Percentiles rank a stretch among this genome's conserved stretches.
Conservation (phyloP, 2,329 filamentous ascomycete genomes). For the Fusarium sp. region DNA sequence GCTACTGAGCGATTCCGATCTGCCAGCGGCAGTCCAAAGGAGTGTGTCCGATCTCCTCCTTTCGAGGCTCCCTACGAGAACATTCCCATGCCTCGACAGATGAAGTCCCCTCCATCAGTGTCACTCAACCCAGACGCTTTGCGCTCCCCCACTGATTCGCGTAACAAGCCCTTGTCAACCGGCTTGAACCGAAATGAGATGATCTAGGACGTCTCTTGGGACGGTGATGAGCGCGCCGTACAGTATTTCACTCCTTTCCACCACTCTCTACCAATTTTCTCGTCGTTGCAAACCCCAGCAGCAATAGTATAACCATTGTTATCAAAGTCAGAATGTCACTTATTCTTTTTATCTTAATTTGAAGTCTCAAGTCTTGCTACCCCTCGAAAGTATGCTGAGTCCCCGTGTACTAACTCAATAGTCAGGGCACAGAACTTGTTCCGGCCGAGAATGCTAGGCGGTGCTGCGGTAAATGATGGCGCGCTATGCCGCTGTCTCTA, state of each 20-base stretch:
- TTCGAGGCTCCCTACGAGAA: slow-evolving; percentile 59
- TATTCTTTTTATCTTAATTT: no score
- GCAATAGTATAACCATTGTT: no score
- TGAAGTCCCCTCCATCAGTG: slow-evolving; percentile 54
- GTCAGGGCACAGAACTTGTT: no score
- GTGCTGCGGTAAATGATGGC: no score
- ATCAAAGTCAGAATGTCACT: no score
- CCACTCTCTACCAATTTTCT: slow-evolving; percentile 36
- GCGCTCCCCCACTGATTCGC: slow-evolving; percentile 51
- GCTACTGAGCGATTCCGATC: slow-evolving; percentile 72
- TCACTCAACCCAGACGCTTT: slow-evolving; percentile 55
- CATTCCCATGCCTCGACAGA: slow-evolving; percentile 49
- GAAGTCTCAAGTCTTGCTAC: no score
- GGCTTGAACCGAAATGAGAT: slow-evolving; percentile 68
- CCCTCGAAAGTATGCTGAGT: no score
- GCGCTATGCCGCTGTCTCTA: no score
- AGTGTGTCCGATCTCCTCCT: slow-evolving; percentile 46
- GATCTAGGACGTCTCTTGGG: slow-evolving; percentile 57
- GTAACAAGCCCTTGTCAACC: slow-evolving; percentile 59
- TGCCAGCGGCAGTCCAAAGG: slow-evolving; percentile 67
- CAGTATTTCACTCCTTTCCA: slow-evolving; percentile 32
- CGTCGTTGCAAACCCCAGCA: no score
- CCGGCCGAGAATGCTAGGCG: no score
- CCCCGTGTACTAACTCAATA: no score
- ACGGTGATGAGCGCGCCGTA: slow-evolving; percentile 6